phyloP scores from a whole-genome alignment of 306 rosid genomes.

The Fragaria iinumae region DNA sequence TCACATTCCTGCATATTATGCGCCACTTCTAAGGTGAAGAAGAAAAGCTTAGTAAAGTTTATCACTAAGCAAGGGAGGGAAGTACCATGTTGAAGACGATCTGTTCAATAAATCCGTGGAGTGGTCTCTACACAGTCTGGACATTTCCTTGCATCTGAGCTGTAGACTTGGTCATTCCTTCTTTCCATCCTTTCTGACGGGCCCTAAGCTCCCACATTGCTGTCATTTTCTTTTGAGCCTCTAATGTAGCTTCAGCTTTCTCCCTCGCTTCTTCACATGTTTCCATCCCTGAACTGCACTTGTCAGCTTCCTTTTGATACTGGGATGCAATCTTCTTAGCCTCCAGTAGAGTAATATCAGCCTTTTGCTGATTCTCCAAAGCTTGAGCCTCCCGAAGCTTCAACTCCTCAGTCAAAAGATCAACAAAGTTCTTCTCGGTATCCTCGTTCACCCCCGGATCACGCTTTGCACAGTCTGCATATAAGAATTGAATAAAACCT shows the following conservation, averaged over 20 bases:
- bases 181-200: conserved; percentile 96
- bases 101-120: conserved; percentile 22
- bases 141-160: conserved; percentile 56
- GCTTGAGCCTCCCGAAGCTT: conserved; percentile 78
- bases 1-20: conserved; percentile 18
- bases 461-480: conserved; percentile 85
- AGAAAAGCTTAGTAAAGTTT: conserved; percentile 18
- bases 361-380: conserved; percentile 64
- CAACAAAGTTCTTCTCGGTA: conserved; percentile 82
- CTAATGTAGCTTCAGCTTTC: conserved; percentile 70
- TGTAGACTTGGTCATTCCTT: conserved; percentile 60
- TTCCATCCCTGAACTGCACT: conserved; percentile 98
- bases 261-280: conserved; percentile 97
- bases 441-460: conserved; percentile 87
- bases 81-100: conserved; percentile 23
- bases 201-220: conserved; percentile 91
- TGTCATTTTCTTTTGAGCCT: conserved; percentile 67
- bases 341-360: conserved; percentile 93
- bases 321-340: conserved; percentile 94
- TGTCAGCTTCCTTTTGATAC: conserved; percentile 97
- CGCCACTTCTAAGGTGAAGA: conserved; percentile 12
- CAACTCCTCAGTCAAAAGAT: conserved; percentile 83
- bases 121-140: conserved; percentile 48
- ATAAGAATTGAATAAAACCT: not conserved
- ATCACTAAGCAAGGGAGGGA: conserved; percentile 23